Conservation (phyloP, 2,329 filamentous ascomycete species). For the Dothidotthia symphoricarpi region DNA sequence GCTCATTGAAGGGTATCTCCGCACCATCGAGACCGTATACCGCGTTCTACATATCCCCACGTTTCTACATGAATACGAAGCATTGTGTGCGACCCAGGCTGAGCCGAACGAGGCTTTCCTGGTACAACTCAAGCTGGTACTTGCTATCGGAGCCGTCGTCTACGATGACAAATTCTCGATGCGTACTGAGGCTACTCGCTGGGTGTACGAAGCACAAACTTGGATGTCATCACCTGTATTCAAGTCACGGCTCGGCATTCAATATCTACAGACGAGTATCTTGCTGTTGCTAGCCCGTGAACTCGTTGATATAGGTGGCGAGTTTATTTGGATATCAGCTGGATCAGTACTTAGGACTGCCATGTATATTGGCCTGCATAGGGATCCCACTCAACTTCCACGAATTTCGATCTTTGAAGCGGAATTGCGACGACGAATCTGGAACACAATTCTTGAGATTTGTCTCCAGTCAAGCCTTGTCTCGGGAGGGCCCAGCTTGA, state of each 20-base stretch:
- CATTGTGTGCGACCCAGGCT: conserved; percentile 46
- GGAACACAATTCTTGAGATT: conserved; percentile 41
- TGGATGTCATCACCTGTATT: conserved; percentile 56
- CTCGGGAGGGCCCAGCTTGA: conserved; percentile 37
- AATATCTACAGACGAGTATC: conserved; percentile 50
- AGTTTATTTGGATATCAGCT: conserved; percentile 41
- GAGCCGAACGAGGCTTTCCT: conserved; percentile 48
- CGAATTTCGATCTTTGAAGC: conserved; percentile 18
- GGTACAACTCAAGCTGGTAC: conserved; percentile 57
- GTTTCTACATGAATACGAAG: conserved; percentile 52
- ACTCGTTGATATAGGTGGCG: conserved; percentile 34
- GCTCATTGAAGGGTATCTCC: conserved; percentile 53
- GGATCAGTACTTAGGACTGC: conserved; percentile 42
- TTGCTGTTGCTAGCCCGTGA: conserved; percentile 43
- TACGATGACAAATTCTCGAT: conserved; percentile 55
- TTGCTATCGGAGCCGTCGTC: conserved; percentile 56
- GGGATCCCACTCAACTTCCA: conserved; percentile 39
- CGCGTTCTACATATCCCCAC: conserved; percentile 55
- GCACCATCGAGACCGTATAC: conserved; percentile 50
- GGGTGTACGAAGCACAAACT: conserved; percentile 58
- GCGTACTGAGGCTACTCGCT: conserved; percentile 52
- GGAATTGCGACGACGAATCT: conserved; percentile 35
- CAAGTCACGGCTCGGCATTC: conserved; percentile 53
- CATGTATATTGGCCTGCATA: conserved; percentile 44
- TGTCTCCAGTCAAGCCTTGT: conserved; percentile 40